Percentiles rank a stretch among this genome's conserved stretches.
These are phyloP conservation scores for Lindgomyces ingoldianus DNA, from an alignment of 495 filamentous ascomycete species.

Conservation along the genomic window DNA sequence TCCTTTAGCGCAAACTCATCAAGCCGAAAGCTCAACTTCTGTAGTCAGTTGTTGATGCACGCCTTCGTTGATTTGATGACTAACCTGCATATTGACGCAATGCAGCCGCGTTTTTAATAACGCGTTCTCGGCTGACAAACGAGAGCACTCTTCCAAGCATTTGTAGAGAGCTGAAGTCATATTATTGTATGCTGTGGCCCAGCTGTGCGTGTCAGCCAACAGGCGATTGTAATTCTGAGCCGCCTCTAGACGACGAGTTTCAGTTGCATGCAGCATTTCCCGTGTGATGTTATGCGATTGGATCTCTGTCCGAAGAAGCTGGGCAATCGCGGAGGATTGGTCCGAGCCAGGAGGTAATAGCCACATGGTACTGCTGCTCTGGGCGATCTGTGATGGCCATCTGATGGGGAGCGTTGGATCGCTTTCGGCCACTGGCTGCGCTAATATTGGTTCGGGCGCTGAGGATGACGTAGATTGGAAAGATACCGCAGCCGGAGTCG, in stretches of 20 bases:
- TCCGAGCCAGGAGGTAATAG: constrained; percentile 3
- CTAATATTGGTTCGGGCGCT: neutral
- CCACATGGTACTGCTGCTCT: constrained; percentile 3
- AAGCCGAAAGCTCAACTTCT: constrained; percentile 13
- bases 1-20: constrained; percentile 17
- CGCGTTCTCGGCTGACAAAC: constrained; percentile 10
- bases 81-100: constrained; percentile 11
- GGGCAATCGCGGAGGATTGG: constrained; percentile 15
- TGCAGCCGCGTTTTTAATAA: constrained; percentile 11
- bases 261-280: constrained; percentile 21
- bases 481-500: constrained; percentile 1
- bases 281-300: constrained; percentile 16
- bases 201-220: constrained; percentile 13
- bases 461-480: neutral
- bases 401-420: constrained; percentile 2
- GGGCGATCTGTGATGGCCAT: constrained; percentile 1
- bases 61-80: constrained; percentile 10
- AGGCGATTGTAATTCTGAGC: constrained; percentile 14
- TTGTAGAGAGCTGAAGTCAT: constrained; percentile 9
- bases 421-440: neutral
- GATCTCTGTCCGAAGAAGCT: constrained; percentile 21
- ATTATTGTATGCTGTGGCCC: constrained; percentile 20
- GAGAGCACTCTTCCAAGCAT: constrained; percentile 18
- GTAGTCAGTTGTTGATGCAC: constrained; percentile 13
- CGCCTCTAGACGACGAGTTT: constrained; percentile 10